Conservation (phyloP, 306 rosid species). For the Luffa aegyptiaca region DNA sequence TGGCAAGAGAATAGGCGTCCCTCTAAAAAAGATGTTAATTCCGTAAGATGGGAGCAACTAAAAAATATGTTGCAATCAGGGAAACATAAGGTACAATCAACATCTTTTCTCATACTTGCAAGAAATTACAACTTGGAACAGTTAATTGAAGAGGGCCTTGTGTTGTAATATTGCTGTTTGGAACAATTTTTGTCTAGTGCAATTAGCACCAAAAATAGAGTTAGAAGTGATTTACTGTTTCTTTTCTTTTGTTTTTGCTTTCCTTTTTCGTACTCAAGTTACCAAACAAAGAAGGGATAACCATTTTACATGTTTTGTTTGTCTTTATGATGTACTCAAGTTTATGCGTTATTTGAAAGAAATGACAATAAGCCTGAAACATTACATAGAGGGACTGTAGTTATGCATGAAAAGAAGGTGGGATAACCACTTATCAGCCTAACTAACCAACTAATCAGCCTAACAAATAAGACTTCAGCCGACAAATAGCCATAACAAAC, state of each 20-base stretch:
- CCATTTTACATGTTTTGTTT: not conserved
- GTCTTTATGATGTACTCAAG: too few species aligned
- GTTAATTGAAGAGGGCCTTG: not conserved
- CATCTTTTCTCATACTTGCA: not conserved
- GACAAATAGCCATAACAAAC: too few species aligned
- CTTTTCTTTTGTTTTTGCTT: not conserved
- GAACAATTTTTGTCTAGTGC: not conserved
- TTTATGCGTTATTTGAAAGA: too few species aligned
- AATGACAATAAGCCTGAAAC: too few species aligned
- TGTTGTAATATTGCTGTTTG: not conserved
- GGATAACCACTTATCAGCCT: too few species aligned
- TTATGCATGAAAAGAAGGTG: too few species aligned
- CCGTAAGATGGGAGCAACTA: conserved; percentile 76
- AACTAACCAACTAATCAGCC: too few species aligned
- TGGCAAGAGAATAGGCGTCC: conserved; percentile 69
- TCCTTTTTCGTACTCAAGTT: not conserved
- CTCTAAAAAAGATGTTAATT: conserved; percentile 61
- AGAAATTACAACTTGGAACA: not conserved
- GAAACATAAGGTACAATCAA: conserved; percentile 47
- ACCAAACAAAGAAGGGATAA: not conserved
- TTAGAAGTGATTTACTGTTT: not conserved
- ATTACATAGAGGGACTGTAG: too few species aligned
- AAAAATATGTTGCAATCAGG: conserved; percentile 66
- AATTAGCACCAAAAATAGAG: not conserved
- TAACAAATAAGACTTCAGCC: too few species aligned